Evolutionary conservation across 352 stramenopile species (phyloP), one percentile per base, ranked within the genome.

Genomic region (Phytophthora tentaculata): DNA sequence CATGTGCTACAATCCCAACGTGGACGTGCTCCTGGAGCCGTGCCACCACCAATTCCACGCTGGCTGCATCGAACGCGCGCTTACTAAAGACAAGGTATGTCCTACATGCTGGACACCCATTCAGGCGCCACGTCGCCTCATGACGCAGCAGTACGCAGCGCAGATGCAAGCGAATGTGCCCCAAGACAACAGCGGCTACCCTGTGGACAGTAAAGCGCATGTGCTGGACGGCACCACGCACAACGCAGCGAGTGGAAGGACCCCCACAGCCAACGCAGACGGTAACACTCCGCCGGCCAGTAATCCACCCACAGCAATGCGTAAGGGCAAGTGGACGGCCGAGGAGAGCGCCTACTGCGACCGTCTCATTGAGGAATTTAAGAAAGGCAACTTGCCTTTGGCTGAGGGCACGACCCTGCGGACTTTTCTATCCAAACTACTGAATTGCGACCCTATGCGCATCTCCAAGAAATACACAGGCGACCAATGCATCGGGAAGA

Each of bases 401-500:
- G 97, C 96, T 0, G 96, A 99, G 73, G 97, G 97, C 52, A 99
- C 97, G 12, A 99, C 97, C 17, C 76, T 99, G 29, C 88, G 98
- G 23, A 99, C 96, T 26, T 99, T 99, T 74, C 76, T 99, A 35
- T 98, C 91, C 56, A 99, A 99, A 73, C 65, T 99, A 14, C 79
- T 99, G 5, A 98, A 99, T 71, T 99, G 97, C 74, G 97, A 99
- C 79, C 97, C 97, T 8, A 99, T 99, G 97, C 83, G 97, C 14
- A 99, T 99, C 59, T 98, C 95, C 0, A 99, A 99, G 73, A 99
- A 99, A 79, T 99, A 99, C 70, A 98, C 98, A 51, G 97, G 97
- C 14, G 90, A 94, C 61, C 98, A 99, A 68, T 99, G 96, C 69
- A 99, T 99, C 64, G 97, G 97, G 69, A 99, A 99, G 77, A 89